A percentile compares a stretch with the other conserved stretches of the same genome.
Evolutionary conservation across 257 asterid genomes (phyloP).

Genomic region (Thymus quinquecostatus): DNA sequence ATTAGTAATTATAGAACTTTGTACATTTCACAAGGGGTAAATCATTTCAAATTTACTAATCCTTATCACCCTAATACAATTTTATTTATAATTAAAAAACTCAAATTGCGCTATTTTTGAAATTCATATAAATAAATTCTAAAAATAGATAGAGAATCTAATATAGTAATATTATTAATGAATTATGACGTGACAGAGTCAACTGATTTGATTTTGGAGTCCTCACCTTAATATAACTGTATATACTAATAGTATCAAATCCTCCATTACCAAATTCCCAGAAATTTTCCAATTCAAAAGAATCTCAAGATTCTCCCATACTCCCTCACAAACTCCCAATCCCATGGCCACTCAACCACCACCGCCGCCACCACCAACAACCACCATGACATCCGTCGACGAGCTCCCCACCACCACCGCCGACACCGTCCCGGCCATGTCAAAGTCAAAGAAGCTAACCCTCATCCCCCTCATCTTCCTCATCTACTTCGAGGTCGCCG

Average conservation of each 20-base stretch:
- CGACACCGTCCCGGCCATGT: constrained; percentile 4
- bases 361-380: constrained; percentile 20
- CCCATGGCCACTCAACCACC: neutral
- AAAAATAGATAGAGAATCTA: too few species aligned
- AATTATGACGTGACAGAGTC: too few species aligned
- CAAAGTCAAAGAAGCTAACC: constrained; percentile 54
- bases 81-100: too few species aligned
- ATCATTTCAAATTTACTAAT: too few species aligned
- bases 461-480: constrained; percentile 82
- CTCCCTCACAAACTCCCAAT: neutral
- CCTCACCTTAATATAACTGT: too few species aligned
- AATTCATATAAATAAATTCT: too few species aligned
- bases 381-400: constrained; percentile 13
- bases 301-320: neutral
- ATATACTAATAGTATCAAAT: neutral
- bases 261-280: neutral
- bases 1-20: too few species aligned
- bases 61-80: too few species aligned
- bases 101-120: too few species aligned
- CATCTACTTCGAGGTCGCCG: constrained; percentile 86
- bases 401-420: constrained; percentile 46
- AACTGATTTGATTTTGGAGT: too few species aligned
- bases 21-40: too few species aligned
- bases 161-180: too few species aligned
- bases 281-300: neutral